Evolutionary conservation across 169 alveolate species (phyloP).

Genomic region (Plasmodium fragile): DNA sequence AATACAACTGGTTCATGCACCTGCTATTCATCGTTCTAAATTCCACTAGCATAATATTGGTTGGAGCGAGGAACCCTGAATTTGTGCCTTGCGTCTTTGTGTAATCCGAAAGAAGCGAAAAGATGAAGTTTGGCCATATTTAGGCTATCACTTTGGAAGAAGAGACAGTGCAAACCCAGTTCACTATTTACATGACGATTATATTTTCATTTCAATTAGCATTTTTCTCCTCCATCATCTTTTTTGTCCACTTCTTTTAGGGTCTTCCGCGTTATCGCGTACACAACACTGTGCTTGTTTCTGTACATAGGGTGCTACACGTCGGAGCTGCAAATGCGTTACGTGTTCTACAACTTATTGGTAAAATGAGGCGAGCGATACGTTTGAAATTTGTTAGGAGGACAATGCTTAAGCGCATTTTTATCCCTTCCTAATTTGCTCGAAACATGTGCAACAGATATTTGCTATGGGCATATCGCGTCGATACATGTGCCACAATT

Average conservation of each 20-base stretch:
- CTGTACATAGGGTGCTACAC: conserved; percentile 70
- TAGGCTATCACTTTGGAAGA: not conserved
- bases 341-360: conserved; percentile 59
- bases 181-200: not conserved
- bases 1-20: conserved; percentile 80
- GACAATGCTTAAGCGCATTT: not conserved
- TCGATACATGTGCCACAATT: not conserved
- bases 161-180: not conserved
- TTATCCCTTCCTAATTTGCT: not conserved
- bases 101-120: conserved; percentile 65
- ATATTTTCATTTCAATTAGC: not conserved
- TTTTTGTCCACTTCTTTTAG: conserved; percentile 18
- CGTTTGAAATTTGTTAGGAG: not conserved
- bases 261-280: conserved; percentile 48
- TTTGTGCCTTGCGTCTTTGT: conserved; percentile 69
- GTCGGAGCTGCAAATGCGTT: conserved; percentile 54
- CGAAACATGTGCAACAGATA: not conserved
- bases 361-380: conserved; percentile 17
- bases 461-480: not conserved
- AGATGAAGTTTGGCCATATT: not conserved
- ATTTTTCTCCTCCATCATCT: not conserved
- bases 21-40: conserved; percentile 68
- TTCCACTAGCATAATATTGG: conserved; percentile 68
- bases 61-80: conserved; percentile 15
- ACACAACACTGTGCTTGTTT: conserved; percentile 23